phyloP scores from a whole-genome alignment of 179 eudicot species.

The Actinidia arguta region DNA sequence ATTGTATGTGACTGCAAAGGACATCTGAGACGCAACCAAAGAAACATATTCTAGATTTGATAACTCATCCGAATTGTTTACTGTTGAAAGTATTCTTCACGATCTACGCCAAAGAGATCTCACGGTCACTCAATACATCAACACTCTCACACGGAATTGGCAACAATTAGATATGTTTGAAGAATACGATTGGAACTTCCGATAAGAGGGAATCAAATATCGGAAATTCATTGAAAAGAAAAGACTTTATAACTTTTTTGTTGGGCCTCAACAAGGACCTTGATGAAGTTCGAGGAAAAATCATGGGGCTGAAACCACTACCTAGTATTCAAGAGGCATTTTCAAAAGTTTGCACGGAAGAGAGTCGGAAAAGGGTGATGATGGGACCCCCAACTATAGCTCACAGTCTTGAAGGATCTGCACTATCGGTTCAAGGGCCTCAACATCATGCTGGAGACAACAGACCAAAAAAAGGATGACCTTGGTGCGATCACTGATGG shows the following conservation, averaged over 20 bases:
- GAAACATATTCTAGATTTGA: background rate
- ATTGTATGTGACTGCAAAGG: background rate
- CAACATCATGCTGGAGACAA: no score
- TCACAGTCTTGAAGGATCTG: background rate
- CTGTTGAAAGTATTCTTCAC: background rate
- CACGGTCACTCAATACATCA: conserved; percentile 3
- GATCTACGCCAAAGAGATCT: background rate
- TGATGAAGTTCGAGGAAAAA: background rate
- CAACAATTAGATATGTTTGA: background rate
- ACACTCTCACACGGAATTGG: background rate
- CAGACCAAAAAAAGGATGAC: no score
- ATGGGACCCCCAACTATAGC: no score
- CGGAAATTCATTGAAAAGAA: background rate
- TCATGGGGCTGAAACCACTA: background rate
- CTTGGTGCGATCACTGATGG: conserved; percentile 8
- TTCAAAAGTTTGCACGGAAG: background rate
- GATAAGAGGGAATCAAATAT: no score
- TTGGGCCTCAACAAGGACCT: background rate
- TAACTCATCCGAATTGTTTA: background rate
- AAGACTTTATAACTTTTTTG: background rate
- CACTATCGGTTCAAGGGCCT: background rate
- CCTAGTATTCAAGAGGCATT: background rate
- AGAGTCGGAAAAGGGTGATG: no score
- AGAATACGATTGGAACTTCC: background rate
- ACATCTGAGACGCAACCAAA: conserved; percentile 3